Evolutionary conservation across 164 flowering plant genomes (phyloP), one percentile per base, ranked within the genome.

Genomic region (Chimonanthus salicifolius): DNA sequence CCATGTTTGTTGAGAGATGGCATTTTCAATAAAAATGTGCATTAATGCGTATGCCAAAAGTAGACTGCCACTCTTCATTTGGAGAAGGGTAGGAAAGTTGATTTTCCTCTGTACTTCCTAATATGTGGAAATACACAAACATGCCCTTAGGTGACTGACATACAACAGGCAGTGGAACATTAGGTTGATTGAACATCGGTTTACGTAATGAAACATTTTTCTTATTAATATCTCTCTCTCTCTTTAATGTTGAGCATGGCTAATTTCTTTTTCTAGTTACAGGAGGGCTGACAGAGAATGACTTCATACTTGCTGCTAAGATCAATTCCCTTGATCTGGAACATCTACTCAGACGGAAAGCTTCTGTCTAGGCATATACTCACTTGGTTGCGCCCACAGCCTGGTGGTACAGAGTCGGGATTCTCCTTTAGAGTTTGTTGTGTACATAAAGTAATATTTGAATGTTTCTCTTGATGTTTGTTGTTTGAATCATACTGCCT

Each of bases 271-370:
- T 44, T 3, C 68, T 5, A 47, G 43, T 71, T 47, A 81, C 84
- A 95, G 99, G 98, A 81, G 98, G 99, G 64, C 82, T 95, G 67
- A 95, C 97, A 0, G 99, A 95, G 71, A 93, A 93, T 75, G 98
- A 95, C 83, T 95, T 93, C 83, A 95, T 95, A 72, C 92, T 95
- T 66, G 99, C 99, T 58, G 85, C 97, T 3, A 95, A 95, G 87
- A 92, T 95, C 78, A 82, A 81, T 74, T 75, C 76, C 72, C 94
- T 94, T 65, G 79, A 88, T 73, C 51, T 89, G 70, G 85, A 83
- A 10, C 85, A 83, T 78, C 85, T 94, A 46, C 83, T 92, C 74
- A 84, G 94, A 51, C 82, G 84, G 54, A 86, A 84, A 77, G 74
- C 80, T 73, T 70, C 78, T 46, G 70, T n/a, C 51, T 47, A 68